Conservation (phyloP, 805 yeast species). For the Monosporozyma aquatica region DNA sequence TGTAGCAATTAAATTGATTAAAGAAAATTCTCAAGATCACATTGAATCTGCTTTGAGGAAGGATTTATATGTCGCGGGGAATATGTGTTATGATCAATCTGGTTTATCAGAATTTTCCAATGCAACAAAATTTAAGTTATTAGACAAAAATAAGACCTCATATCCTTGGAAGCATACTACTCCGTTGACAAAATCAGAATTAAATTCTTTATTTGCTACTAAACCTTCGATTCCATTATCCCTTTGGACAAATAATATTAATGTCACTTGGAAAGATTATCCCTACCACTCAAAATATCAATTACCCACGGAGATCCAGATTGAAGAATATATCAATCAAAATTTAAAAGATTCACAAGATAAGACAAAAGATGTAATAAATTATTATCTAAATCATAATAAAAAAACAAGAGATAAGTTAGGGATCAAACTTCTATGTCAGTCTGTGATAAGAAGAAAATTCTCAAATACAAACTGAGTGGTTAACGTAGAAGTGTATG, state of each 20-base stretch:
- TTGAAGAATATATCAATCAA: conserved; percentile 58
- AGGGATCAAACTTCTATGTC: conserved; percentile 17
- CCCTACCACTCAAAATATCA: conserved; percentile 45
- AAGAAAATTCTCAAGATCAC: conserved; percentile 47
- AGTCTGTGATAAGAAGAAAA: conserved; percentile 9
- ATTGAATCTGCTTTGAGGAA: conserved; percentile 58
- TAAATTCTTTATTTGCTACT: conserved; percentile 22
- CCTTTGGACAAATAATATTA: conserved; percentile 23
- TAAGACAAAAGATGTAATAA: conserved; percentile 41
- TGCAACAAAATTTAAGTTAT: conserved; percentile 55
- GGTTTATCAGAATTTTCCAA: conserved; percentile 50
- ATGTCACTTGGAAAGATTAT: conserved; percentile 37
- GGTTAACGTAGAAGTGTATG: conserved; percentile 1
- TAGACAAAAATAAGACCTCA: conserved; percentile 50
- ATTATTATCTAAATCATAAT: conserved; percentile 40
- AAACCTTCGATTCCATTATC: conserved; percentile 28
- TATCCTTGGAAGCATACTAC: conserved; percentile 38
- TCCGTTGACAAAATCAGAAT: conserved; percentile 13
- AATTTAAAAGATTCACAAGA: conserved; percentile 9
- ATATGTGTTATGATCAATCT: conserved; percentile 45
- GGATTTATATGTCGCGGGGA: conserved; percentile 70
- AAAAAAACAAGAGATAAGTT: conserved; percentile 20
- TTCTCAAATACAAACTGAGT: neutral
- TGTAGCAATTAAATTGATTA: conserved; percentile 59
- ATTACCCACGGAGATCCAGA: conserved; percentile 62